Conservation (phyloP, 371 early-diverging fungal species). For the Apophysomyces variabilis region DNA sequence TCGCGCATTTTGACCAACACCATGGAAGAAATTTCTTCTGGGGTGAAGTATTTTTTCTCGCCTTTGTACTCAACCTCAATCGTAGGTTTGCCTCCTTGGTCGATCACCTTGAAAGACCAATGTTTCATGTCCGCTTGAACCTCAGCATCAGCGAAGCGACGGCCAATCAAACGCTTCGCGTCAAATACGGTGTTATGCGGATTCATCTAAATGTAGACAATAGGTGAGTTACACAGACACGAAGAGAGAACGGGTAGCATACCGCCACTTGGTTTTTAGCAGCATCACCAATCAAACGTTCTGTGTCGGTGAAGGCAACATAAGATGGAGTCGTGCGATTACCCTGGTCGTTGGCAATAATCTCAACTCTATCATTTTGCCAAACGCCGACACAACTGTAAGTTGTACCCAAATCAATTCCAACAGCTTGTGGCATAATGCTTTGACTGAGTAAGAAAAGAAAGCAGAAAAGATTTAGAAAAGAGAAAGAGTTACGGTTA, state of each 20-base stretch:
- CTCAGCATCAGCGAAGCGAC: conserved; percentile 82
- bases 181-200: conserved; percentile 89
- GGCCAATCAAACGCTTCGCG: conserved; percentile 93
- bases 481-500: neutral
- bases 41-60: conserved; percentile 83
- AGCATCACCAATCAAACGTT: conserved; percentile 93
- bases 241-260: conserved; percentile 5
- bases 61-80: conserved; percentile 69
- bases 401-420: conserved; percentile 59
- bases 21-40: conserved; percentile 83
- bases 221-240: neutral
- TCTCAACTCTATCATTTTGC: conserved; percentile 59
- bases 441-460: neutral
- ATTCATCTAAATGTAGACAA: conserved; percentile 50
- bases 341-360: conserved; percentile 96
- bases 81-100: conserved; percentile 90
- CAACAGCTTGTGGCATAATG: conserved; percentile 55
- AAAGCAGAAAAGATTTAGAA: neutral
- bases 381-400: conserved; percentile 84
- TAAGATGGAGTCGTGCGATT: conserved; percentile 98
- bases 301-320: conserved; percentile 88
- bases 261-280: conserved; percentile 87
- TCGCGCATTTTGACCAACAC: conserved; percentile 93
- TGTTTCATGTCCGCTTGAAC: conserved; percentile 82
- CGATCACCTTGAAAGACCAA: conserved; percentile 85